These are phyloP conservation scores for Saturnispora silvae DNA, from an alignment of 805 yeast genomes.

Conservation along the genomic window DNA sequence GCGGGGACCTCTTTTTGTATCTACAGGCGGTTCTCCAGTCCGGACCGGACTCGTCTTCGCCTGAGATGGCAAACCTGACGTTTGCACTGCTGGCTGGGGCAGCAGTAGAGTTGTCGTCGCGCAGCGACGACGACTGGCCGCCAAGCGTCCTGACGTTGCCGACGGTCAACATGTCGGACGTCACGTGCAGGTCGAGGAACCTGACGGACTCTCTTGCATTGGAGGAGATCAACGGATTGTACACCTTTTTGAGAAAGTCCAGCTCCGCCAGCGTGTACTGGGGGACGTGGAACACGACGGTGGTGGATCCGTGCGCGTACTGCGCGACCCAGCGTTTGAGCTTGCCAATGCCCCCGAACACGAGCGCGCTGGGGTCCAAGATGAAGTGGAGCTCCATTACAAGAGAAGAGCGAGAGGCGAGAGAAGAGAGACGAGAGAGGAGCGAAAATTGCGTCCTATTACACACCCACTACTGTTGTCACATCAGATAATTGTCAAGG, in stretches of 20 bases:
- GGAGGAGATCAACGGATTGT: slow-evolving; percentile 41
- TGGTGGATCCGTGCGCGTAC: not conserved
- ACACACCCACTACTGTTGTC: not conserved
- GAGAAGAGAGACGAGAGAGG: too few species aligned
- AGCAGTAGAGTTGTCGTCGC: not conserved
- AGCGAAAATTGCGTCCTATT: too few species aligned
- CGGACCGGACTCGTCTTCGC: slow-evolving; percentile 37
- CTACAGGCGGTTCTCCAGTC: slow-evolving; percentile 38
- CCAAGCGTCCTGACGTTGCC: slow-evolving; percentile 12
- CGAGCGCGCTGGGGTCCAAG: slow-evolving; percentile 57
- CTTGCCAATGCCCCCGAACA: slow-evolving; percentile 53
- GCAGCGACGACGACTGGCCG: slow-evolving; percentile 16
- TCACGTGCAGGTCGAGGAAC: slow-evolving; percentile 37
- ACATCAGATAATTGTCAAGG: slow-evolving; percentile 57
- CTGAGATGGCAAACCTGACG: slow-evolving; percentile 23
- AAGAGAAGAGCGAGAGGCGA: not conserved
- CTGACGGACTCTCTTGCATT: slow-evolving; percentile 56
- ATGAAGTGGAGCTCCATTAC: slow-evolving; percentile 30
- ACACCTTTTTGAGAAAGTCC: slow-evolving; percentile 45
- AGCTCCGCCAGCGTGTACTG: slow-evolving; percentile 48
- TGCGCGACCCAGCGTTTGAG: slow-evolving; percentile 47
- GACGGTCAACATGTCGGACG: slow-evolving; percentile 5
- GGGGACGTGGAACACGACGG: slow-evolving; percentile 39
- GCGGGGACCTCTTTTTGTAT: slow-evolving; percentile 37
- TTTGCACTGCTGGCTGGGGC: not conserved